phyloP scores from a whole-genome alignment of 2,329 filamentous ascomycete species.

The Onygenales sp. region DNA sequence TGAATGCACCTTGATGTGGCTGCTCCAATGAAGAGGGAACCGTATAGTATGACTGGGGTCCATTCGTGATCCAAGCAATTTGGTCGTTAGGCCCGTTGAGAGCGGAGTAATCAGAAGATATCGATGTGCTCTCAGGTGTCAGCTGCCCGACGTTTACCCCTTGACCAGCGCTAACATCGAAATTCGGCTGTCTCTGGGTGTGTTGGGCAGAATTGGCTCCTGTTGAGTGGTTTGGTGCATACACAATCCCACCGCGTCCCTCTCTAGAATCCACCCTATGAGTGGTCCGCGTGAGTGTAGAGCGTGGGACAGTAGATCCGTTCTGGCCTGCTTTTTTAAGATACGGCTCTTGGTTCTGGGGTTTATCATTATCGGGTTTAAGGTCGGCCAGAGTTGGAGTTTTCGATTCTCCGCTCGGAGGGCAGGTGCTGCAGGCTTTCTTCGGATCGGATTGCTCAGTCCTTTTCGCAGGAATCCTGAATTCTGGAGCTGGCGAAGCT shows the following conservation, averaged over 20 bases:
- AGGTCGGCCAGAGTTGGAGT: not conserved
- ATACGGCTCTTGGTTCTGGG: not conserved
- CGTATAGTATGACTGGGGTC: slow-evolving; percentile 9
- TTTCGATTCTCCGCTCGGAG: not conserved
- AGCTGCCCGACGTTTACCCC: not conserved
- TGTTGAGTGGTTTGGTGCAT: not conserved
- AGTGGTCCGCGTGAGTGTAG: not conserved
- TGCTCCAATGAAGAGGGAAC: slow-evolving; percentile 2
- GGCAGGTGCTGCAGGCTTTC: not conserved
- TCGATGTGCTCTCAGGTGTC: slow-evolving; percentile 8
- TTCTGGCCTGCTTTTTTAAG: not conserved
- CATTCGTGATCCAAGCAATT: slow-evolving; percentile 11
- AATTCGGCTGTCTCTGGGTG: not conserved
- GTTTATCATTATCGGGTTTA: not conserved
- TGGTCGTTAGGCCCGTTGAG: slow-evolving; percentile 10
- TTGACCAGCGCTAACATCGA: not conserved
- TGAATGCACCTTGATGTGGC: not conserved
- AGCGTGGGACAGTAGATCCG: not conserved
- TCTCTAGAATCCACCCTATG: too few relatives aligned
- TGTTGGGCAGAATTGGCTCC: slow-evolving; percentile 4
- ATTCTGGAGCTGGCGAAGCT: slow-evolving; percentile 25
- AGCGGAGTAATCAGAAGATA: slow-evolving; percentile 7
- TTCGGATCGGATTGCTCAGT: slow-evolving; percentile 4
- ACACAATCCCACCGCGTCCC: not conserved
- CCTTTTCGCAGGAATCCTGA: slow-evolving; percentile 19